Percentiles rank a stretch among this genome's conserved stretches.
Conservation (phyloP, 108 stramenopile species). For the Stephanodiscus minutulus region DNA sequence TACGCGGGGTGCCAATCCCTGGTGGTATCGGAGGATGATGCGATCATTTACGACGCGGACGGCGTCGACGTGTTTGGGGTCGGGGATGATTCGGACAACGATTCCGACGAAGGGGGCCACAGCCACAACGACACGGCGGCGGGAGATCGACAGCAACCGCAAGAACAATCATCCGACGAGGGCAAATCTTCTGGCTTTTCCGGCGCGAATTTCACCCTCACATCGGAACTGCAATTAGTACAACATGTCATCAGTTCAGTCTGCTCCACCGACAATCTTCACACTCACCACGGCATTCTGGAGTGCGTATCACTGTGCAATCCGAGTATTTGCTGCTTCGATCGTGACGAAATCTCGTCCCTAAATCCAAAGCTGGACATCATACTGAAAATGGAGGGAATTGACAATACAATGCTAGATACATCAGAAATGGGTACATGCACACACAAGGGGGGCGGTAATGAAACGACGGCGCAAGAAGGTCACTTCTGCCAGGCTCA, state of each 20-base stretch:
- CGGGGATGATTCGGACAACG: background rate
- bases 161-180: background rate
- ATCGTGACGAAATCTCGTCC: slow-evolving; percentile 14
- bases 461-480: background rate
- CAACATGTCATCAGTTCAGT: slow-evolving; percentile 19
- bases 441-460: slow-evolving; percentile 5
- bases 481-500: slow-evolving; percentile 25
- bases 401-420: slow-evolving; percentile 13
- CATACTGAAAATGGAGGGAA: slow-evolving; percentile 26
- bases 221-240: slow-evolving; percentile 24
- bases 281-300: slow-evolving; percentile 15
- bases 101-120: background rate
- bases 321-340: slow-evolving; percentile 27
- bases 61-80: slow-evolving; percentile 9
- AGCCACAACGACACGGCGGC: background rate
- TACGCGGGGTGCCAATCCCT: slow-evolving; percentile 23
- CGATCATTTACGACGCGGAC: slow-evolving; percentile 3
- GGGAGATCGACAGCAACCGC: background rate
- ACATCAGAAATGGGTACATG: slow-evolving; percentile 24
- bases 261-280: slow-evolving; percentile 22
- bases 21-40: slow-evolving; percentile 10
- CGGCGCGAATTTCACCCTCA: background rate
- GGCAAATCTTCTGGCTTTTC: background rate
- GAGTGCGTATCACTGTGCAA: slow-evolving; percentile 26
- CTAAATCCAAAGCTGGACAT: slow-evolving; percentile 32